Base-by-base conservation (phyloP, 2,329 filamentous ascomycete species). In the Curvularia hawaiiensis region DNA sequence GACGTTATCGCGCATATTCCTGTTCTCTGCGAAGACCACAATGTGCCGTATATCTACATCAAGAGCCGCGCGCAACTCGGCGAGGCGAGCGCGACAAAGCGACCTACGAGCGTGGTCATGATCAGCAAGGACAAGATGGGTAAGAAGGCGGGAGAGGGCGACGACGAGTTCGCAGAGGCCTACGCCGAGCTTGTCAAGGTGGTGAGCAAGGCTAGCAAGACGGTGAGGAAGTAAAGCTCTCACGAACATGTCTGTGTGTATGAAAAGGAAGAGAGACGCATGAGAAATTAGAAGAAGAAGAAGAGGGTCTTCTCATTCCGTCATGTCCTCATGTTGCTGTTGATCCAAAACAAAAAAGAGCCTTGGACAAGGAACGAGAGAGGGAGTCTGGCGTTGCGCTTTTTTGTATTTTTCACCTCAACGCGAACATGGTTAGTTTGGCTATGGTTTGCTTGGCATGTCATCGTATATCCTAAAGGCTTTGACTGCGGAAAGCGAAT, bases 1-100 rank as follows among this genome's bases (percentile, higher is more conserved):
- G 95, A 99, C 79, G 95, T 99, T 77, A 97, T 99, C 81, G 95
- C 91, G 59, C 95, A 99, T 81, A 91, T 99, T 66, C 95, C 95
- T 71, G 91, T 99, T 56, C 89, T 98, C 57, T 98, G 95, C 85
- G 95, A 99, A 82, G 94, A 98, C 81, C 93, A 97, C 84, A 91
- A 91, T 79, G 91, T 97, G 59, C 95, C 95, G 33, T 99, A 98
- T 82, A 87, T 99, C 78, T 99, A 96, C 79, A 91, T 99, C 70
- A 87, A 89, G 60, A 96, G 90, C 72, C 89, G 95, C 69, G 94
- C 92, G 60, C 94, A 98, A 82, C 87, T 99, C 56, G 95, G 95
- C 73, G 91, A 91, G 67, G 94, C 95, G 3, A 93, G 93, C 60
- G 90, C 89, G 78, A 99, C 95, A 49, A 99, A 98, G 88, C 85